Conservation (phyloP, 108 stramenopile species). For the Schizochytrium sp. region DNA sequence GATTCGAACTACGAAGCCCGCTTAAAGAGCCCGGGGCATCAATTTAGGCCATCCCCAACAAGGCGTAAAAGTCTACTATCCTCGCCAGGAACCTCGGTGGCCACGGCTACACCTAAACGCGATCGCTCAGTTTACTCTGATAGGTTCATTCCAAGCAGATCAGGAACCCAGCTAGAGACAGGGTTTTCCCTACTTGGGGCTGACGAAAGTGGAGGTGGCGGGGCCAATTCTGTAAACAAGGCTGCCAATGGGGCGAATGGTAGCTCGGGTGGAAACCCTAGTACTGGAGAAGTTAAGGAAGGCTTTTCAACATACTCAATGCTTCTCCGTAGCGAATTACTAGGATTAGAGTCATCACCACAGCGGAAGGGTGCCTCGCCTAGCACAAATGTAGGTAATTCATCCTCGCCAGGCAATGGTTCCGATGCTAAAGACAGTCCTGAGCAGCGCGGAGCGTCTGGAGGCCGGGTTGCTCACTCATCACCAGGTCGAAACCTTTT, state of each 20-base stretch:
- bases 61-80: neutral
- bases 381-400: neutral
- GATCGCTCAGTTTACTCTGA: conserved; percentile 69
- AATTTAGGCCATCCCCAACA: conserved; percentile 52
- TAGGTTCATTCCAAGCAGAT: conserved; percentile 70
- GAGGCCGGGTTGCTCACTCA: neutral
- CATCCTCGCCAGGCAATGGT: conserved; percentile 51
- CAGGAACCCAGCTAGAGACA: conserved; percentile 58
- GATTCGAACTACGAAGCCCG: conserved; percentile 59
- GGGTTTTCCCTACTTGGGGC: conserved; percentile 46
- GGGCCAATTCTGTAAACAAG: neutral
- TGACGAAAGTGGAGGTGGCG: conserved; percentile 33
- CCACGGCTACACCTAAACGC: conserved; percentile 37
- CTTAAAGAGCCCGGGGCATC: conserved; percentile 56
- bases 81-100: neutral
- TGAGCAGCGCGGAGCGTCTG: neutral
- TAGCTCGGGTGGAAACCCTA: conserved; percentile 22
- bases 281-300: conserved; percentile 54
- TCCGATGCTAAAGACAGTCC: conserved; percentile 54
- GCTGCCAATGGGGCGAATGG: neutral
- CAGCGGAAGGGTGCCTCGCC: conserved; percentile 37
- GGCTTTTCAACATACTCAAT: conserved; percentile 65
- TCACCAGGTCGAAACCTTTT: conserved; percentile 41
- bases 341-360: conserved; percentile 62
- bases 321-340: conserved; percentile 70